These are phyloP conservation scores for Neofusicoccum sp. DNA, from an alignment of 2,329 filamentous ascomycete genomes.

Conservation along the genomic window DNA sequence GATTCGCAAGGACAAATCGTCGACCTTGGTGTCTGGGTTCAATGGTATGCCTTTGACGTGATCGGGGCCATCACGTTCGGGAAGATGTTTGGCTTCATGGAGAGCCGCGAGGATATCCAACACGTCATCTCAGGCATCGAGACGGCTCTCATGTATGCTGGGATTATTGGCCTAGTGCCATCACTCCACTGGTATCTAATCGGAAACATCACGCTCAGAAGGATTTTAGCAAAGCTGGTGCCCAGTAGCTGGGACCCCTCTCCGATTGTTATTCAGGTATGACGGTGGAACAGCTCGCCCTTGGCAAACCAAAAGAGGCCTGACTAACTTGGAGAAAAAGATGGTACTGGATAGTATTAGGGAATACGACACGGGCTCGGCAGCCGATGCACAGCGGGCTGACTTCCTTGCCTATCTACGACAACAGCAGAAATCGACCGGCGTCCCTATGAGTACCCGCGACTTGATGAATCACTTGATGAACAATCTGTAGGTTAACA, in stretches of 20 bases:
- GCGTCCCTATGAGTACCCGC: neutral
- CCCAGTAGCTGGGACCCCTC: neutral
- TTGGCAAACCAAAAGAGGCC: neutral
- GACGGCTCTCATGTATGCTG: conserved; percentile 36
- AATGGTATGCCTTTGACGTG: conserved; percentile 29
- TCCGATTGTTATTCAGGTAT: neutral
- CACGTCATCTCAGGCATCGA: conserved; percentile 41
- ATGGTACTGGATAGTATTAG: neutral
- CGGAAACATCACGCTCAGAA: neutral
- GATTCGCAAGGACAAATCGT: conserved; percentile 38
- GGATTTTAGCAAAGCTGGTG: neutral
- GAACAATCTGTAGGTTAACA: neutral
- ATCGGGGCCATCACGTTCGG: conserved; percentile 24
- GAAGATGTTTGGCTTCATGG: conserved; percentile 23
- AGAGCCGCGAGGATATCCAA: conserved; percentile 19
- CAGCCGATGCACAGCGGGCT: neutral
- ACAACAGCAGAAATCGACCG: neutral
- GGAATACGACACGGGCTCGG: neutral
- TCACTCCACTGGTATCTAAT: neutral
- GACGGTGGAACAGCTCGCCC: neutral
- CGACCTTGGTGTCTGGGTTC: conserved; percentile 52
- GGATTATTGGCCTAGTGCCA: conserved; percentile 26
- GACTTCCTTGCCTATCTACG: neutral
- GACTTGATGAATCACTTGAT: neutral
- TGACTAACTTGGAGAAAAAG: neutral